Base-by-base conservation (phyloP, 2,329 filamentous ascomycete genomes). In the Aspergillus pseudoglaucus region DNA sequence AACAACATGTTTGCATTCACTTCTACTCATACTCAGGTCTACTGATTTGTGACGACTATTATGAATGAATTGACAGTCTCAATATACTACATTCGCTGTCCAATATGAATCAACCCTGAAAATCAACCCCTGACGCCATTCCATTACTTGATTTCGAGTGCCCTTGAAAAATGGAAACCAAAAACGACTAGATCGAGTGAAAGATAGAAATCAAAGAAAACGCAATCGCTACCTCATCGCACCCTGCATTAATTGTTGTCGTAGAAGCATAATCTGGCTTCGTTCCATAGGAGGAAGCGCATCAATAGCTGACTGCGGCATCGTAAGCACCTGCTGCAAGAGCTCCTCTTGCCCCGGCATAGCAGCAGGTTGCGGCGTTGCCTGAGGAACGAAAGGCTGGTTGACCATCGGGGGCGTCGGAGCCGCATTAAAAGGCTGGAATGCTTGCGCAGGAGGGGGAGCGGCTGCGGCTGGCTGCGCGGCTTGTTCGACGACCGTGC, bases 231-330 rank as follows among this genome's bases (percentile, higher is more conserved):
- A 69, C 46, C 66, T 61, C 64, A 69, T 64, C 14, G 56, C 66
- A 33, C 66, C 56, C 47, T 68, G 65, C 60, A 75, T 74, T 58
- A 88, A 77, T 47, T 80, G 77, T 54, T 85, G 83, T 47, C 89
- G 78, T 47, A 96, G 73, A 33, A 84, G 76, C 73, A 95, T 79
- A 47, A 97, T 85, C 67, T 96, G 89, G 51, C 81, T 80, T 46
- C 86, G 78, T 61, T 93, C 85, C 17, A 81, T 79, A 33, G 88
- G 85, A 5, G 86, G 83, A 43, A 96, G 73, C 61, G 82, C 80
- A 63, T 91, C 85, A 57, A 97, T 90, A 48, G 88, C 82, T 49
- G 87, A 79, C 60, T 88, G 85, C 2, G 89, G 81, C 73, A 96
- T 82, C 46, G 79, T 81, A 73, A 96, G 76, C 42, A 96, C 86